Conservation (phyloP, 192 early-diverging fungal genomes). For the Backusella parvicylindrica region DNA sequence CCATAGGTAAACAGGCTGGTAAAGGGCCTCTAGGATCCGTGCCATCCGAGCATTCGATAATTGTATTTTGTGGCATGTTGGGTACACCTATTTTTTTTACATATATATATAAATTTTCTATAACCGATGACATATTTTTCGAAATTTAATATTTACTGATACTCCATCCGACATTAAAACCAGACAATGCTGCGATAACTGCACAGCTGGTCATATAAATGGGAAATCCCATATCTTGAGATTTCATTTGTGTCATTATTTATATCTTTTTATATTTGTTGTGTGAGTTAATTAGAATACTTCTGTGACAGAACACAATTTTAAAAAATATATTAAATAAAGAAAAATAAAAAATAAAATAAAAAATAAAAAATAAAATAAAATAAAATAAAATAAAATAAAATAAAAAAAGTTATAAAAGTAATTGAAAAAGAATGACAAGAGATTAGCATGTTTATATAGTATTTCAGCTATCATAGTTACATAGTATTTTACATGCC, state of each 20-base stretch:
- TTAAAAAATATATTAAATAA: no score
- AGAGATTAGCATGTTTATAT: not conserved
- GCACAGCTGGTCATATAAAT: conserved; percentile 25
- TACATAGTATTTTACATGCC: conserved; percentile 2
- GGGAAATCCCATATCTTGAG: conserved; percentile 22
- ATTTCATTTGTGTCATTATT: conserved; percentile 14
- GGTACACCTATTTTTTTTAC: conserved; percentile 27
- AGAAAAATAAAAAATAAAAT: conserved; percentile 7
- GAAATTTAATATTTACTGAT: conserved; percentile 21
- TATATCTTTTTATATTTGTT: not conserved
- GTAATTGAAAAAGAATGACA: no score
- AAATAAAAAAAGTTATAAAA: no score
- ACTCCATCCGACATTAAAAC: conserved; percentile 31
- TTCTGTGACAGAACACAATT: not conserved
- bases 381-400: not conserved
- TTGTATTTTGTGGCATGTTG: conserved; percentile 27
- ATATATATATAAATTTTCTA: not conserved
- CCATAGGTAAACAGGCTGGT: conserved; percentile 37
- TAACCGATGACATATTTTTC: not conserved
- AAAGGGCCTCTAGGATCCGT: not conserved
- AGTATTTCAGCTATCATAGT: not conserved
- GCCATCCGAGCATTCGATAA: conserved; percentile 23
- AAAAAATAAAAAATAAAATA: not conserved
- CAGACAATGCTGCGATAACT: conserved; percentile 27
- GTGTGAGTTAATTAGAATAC: not conserved